phyloP scores from a whole-genome alignment of 2,329 filamentous ascomycete species.

The Botrytis medusae region DNA sequence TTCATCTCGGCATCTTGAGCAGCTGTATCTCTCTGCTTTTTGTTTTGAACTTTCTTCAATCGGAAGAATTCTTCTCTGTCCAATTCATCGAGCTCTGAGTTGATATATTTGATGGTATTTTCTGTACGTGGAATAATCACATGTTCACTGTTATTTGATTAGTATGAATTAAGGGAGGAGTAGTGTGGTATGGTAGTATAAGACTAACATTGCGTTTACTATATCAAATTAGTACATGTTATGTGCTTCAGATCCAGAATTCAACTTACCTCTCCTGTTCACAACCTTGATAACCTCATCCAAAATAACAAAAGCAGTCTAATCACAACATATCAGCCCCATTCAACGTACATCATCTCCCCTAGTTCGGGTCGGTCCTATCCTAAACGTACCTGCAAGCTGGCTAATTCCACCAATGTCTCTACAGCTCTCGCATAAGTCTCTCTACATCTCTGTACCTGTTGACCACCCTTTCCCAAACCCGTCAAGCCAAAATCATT shows the following conservation, averaged over 20 bases:
- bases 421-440: slow-evolving; percentile 96
- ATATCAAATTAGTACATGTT: slow-evolving; percentile 32
- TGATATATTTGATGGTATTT: slow-evolving; percentile 99
- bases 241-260: not conserved
- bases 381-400: slow-evolving; percentile 63
- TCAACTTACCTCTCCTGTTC: slow-evolving; percentile 78
- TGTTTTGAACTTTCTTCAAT: slow-evolving; percentile 88
- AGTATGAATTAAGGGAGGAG: slow-evolving; percentile 19
- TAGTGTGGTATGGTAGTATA: not conserved
- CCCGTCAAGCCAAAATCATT: slow-evolving; percentile 97
- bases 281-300: slow-evolving; percentile 99
- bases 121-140: slow-evolving; percentile 97
- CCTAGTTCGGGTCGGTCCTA: slow-evolving; percentile 18
- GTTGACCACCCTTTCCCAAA: slow-evolving; percentile 93
- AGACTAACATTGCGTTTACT: slow-evolving; percentile 87
- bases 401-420: slow-evolving; percentile 90
- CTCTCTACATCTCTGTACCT: slow-evolving; percentile 91
- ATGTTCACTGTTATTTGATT: slow-evolving; percentile 60
- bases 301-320: slow-evolving; percentile 95
- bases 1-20: slow-evolving; percentile 73
- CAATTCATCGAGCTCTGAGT: slow-evolving; percentile 94
- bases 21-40: slow-evolving; percentile 77
- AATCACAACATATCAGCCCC: slow-evolving; percentile 21
- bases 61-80: slow-evolving; percentile 98
- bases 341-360: not conserved